A percentile compares a stretch with the other conserved stretches of the same genome.
phyloP scores from a whole-genome alignment of 345 rosid genomes.

The Streptanthus diversifolius region DNA sequence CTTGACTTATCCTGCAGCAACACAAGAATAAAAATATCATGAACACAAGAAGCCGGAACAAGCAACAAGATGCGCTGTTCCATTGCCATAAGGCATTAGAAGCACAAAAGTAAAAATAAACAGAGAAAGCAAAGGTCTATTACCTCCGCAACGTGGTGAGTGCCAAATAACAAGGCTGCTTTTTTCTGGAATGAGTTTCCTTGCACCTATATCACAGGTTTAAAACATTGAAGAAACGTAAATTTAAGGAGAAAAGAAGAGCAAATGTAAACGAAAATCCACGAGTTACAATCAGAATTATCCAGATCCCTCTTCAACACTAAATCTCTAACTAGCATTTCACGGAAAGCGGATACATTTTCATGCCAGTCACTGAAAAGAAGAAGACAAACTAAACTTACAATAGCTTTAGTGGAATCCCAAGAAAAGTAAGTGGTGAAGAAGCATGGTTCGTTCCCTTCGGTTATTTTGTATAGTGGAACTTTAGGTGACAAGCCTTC shows the following conservation, averaged over 20 bases:
- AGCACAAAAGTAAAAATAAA: neutral
- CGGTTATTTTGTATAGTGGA: slow-evolving; percentile 85
- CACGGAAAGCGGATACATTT: neutral
- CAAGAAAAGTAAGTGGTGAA: slow-evolving; percentile 86
- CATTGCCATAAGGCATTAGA: neutral
- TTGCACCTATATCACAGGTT: slow-evolving; percentile 50
- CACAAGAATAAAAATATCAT: neutral
- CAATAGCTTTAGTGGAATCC: slow-evolving; percentile 77
- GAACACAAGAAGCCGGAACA: neutral
- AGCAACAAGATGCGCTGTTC: neutral
- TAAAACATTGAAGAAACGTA: neutral
- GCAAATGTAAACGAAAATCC: neutral
- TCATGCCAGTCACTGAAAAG: neutral
- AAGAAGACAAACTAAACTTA: slow-evolving; percentile 34
- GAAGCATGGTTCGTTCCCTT: slow-evolving; percentile 97
- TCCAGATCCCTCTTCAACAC: neutral
- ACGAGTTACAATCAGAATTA: neutral
- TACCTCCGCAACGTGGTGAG: slow-evolving; percentile 74
- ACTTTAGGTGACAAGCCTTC: slow-evolving; percentile 82
- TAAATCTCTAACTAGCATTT: neutral
- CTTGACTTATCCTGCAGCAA: slow-evolving; percentile 38
- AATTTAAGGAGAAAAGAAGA: neutral
- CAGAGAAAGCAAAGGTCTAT: neutral
- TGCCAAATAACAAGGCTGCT: slow-evolving; percentile 77
- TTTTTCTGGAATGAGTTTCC: slow-evolving; percentile 99